phyloP scores from a whole-genome alignment of 2,329 filamentous ascomycete genomes.

The Colletotrichum zoysiae region DNA sequence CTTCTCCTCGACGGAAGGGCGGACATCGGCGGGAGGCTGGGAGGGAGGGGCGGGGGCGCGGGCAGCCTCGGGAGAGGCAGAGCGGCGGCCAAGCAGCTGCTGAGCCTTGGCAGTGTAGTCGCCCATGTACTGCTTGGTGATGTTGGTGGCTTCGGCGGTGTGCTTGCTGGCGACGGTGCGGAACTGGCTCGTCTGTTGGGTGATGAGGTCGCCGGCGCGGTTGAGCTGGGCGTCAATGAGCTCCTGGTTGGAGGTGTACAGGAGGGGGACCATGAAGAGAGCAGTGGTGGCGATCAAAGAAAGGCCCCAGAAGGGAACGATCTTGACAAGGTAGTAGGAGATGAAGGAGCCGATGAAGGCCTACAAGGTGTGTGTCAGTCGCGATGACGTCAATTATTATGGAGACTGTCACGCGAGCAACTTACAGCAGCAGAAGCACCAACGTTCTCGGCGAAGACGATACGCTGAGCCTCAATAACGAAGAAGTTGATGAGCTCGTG shows the following conservation, averaged over 20 bases:
- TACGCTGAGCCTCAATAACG: conserved; percentile 76
- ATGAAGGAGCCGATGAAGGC: conserved; percentile 71
- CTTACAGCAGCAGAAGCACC: conserved; percentile 70
- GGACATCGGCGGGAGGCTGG: conserved; percentile 40
- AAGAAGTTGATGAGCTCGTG: conserved; percentile 80
- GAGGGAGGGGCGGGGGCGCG: conserved; percentile 51
- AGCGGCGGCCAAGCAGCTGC: conserved; percentile 68
- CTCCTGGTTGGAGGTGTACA: conserved; percentile 78
- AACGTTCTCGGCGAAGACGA: conserved; percentile 77
- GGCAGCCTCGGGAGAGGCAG: conserved; percentile 57
- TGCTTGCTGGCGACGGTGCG: conserved; percentile 73
- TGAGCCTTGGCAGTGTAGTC: conserved; percentile 78
- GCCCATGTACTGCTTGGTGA: conserved; percentile 76
- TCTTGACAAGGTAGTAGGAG: conserved; percentile 77
- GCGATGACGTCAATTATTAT: conserved; percentile 28
- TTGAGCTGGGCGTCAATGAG: conserved; percentile 74
- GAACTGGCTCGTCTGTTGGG: conserved; percentile 73
- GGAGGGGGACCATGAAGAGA: conserved; percentile 71
- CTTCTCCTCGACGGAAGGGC: conserved; percentile 43
- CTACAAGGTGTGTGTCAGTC: conserved; percentile 51
- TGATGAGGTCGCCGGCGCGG: conserved; percentile 68
- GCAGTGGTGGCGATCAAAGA: conserved; percentile 70
- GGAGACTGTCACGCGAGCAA: conserved; percentile 31
- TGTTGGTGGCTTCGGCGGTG: conserved; percentile 70
- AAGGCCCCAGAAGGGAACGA: conserved; percentile 78